phyloP scores from a whole-genome alignment of 2,329 filamentous ascomycete genomes.

The Colletotrichum horii region DNA sequence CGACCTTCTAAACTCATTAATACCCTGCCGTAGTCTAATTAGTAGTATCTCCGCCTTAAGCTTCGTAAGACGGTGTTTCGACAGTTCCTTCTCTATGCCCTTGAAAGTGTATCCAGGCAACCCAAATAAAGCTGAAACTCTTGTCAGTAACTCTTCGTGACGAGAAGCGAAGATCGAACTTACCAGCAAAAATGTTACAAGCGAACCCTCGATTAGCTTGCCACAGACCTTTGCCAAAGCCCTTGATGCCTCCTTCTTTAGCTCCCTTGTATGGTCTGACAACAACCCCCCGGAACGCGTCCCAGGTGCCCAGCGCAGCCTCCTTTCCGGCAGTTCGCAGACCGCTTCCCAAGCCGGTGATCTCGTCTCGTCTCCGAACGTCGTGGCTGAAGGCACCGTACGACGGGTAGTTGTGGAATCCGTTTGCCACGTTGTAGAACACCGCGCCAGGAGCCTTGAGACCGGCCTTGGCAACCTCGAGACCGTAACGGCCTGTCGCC shows the following conservation, averaged over 20 bases:
- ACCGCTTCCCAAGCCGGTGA: slow-evolving; percentile 66
- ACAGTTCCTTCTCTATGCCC: slow-evolving; percentile 55
- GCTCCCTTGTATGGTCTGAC: slow-evolving; percentile 68
- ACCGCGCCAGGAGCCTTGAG: slow-evolving; percentile 72
- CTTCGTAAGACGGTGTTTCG: slow-evolving; percentile 35
- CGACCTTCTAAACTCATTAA: slow-evolving; percentile 30
- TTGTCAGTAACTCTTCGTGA: background rate
- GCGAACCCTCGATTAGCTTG: slow-evolving; percentile 47
- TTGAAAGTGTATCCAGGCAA: slow-evolving; percentile 57
- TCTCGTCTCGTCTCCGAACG: slow-evolving; percentile 67
- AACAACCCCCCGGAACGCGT: slow-evolving; percentile 71
- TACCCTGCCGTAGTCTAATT: slow-evolving; percentile 34
- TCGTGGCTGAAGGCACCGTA: slow-evolving; percentile 68
- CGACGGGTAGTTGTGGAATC: slow-evolving; percentile 76
- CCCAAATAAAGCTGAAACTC: slow-evolving; percentile 45
- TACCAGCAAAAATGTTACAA: slow-evolving; percentile 46
- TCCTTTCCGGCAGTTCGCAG: slow-evolving; percentile 70
- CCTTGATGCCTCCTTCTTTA: slow-evolving; percentile 64
- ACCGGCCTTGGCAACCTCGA: slow-evolving; percentile 64
- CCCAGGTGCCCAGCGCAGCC: slow-evolving; percentile 68
- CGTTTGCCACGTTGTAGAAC: slow-evolving; percentile 70
- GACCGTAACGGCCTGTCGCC: slow-evolving; percentile 58
- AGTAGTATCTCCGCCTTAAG: slow-evolving; percentile 37
- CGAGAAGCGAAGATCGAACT: background rate
- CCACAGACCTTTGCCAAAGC: slow-evolving; percentile 64